phyloP scores from a whole-genome alignment of 2,329 filamentous ascomycete genomes.

The Berkeleyomyces basicola region DNA sequence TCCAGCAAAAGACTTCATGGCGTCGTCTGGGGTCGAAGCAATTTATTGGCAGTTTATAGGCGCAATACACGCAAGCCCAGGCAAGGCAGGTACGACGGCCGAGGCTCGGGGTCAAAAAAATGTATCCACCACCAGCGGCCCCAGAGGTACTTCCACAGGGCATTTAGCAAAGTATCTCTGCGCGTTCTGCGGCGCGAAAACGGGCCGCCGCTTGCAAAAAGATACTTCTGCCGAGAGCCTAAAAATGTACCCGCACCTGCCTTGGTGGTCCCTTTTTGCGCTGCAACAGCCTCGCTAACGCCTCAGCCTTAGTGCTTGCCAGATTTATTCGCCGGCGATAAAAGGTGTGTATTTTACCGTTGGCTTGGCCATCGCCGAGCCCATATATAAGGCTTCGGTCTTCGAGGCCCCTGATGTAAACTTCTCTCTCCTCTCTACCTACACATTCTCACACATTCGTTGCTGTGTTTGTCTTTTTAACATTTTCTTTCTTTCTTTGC shows the following conservation, averaged over 20 bases:
- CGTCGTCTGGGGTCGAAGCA: neutral
- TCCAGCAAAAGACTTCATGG: neutral
- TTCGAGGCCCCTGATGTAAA: neutral
- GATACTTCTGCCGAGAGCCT: no score
- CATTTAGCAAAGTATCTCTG: no score
- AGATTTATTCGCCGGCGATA: neutral
- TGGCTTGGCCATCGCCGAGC: neutral
- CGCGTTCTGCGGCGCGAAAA: no score
- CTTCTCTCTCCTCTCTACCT: neutral
- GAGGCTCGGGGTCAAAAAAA: neutral
- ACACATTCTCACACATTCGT: slow-evolving; percentile 1
- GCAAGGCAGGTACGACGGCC: no score
- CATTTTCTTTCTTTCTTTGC: slow-evolving; percentile 1
- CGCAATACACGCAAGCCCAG: no score
- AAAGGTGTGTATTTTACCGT: neutral
- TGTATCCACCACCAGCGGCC: neutral
- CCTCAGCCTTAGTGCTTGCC: neutral
- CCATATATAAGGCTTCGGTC: neutral
- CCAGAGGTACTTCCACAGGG: no score
- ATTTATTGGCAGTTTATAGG: neutral
- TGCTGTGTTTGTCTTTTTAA: slow-evolving; percentile 2
- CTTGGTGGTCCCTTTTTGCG: neutral
- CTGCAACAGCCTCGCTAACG: neutral
- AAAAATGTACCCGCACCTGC: neutral
- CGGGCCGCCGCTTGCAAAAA: no score